Percentiles rank a stretch among this genome's conserved stretches.
phyloP scores from a whole-genome alignment of 2,329 filamentous ascomycete genomes.

The Paramyrothecium roridum region DNA sequence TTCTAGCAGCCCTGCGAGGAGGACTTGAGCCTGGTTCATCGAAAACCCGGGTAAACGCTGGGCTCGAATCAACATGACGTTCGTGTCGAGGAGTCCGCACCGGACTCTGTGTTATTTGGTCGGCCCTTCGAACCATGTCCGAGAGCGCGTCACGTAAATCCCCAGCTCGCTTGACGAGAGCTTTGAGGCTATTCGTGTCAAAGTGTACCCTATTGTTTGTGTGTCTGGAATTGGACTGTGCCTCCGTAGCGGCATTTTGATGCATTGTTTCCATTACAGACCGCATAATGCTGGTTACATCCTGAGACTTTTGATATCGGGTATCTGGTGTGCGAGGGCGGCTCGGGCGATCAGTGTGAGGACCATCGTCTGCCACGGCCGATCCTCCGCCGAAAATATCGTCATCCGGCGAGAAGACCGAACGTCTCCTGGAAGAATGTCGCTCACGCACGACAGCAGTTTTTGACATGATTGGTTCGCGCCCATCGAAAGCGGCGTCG shows the following conservation, averaged over 20 bases:
- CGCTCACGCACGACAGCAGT: conserved; percentile 54
- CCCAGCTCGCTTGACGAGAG: conserved; percentile 60
- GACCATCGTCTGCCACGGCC: conserved; percentile 37
- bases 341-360: conserved; percentile 29
- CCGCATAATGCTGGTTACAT: conserved; percentile 50
- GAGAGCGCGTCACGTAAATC: conserved; percentile 58
- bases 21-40: conserved; percentile 58
- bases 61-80: conserved; percentile 52
- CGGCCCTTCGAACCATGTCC: conserved; percentile 56
- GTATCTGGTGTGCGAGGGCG: conserved; percentile 40
- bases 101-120: conserved; percentile 56
- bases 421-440: conserved; percentile 50
- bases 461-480: conserved; percentile 42
- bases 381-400: conserved; percentile 58
- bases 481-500: conserved; percentile 38
- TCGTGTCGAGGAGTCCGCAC: conserved; percentile 45
- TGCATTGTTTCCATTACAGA: conserved; percentile 65
- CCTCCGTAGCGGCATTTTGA: conserved; percentile 5
- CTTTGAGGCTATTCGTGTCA: conserved; percentile 66
- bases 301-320: conserved; percentile 25
- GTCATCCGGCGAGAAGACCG: conserved; percentile 63
- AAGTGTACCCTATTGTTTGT: conserved; percentile 54
- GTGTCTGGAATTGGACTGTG: background rate
- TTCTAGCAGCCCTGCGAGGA: conserved; percentile 46
- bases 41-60: conserved; percentile 66